phyloP scores from a whole-genome alignment of 768 basidiomycete species.

The Pleurotus tuoliensis region DNA sequence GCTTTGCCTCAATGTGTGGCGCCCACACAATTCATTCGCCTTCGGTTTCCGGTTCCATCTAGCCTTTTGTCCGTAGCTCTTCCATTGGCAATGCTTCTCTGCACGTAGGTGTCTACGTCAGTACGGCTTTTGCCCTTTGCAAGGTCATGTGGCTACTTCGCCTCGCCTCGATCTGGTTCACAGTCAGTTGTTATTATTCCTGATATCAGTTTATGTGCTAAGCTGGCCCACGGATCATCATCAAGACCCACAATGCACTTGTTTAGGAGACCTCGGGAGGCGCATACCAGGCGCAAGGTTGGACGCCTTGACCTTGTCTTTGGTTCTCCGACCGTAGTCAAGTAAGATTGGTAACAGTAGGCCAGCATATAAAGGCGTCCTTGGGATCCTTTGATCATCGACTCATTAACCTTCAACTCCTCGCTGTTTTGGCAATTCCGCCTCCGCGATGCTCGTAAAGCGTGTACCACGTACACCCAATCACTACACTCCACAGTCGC shows the following conservation, averaged over 20 bases:
- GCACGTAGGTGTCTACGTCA: too few species aligned
- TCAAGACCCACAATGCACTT: constrained; percentile 3
- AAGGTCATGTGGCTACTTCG: too few species aligned
- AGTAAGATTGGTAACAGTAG: not conserved
- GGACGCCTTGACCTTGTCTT: not conserved
- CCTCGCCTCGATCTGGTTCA: too few species aligned
- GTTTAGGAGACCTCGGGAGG: constrained; percentile 5
- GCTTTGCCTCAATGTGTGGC: not conserved
- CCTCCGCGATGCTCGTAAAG: not conserved
- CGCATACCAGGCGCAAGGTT: constrained; percentile 3
- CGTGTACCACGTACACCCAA: not conserved
- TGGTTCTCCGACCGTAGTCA: constrained; percentile 7
- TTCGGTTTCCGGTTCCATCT: not conserved
- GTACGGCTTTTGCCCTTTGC: too few species aligned
- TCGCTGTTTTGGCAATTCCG: not conserved
- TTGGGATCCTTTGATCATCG: not conserved
- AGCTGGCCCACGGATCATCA: not conserved
- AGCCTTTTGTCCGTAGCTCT: not conserved
- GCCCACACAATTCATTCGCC: not conserved
- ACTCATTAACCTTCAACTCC: not conserved
- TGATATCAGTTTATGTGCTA: not conserved
- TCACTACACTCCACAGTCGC: not conserved
- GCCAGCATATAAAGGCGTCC: not conserved
- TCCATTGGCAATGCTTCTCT: too few species aligned
- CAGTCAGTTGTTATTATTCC: too few species aligned